phyloP scores from a whole-genome alignment of 1,139 yeast genomes.

The Pichia sp. region DNA sequence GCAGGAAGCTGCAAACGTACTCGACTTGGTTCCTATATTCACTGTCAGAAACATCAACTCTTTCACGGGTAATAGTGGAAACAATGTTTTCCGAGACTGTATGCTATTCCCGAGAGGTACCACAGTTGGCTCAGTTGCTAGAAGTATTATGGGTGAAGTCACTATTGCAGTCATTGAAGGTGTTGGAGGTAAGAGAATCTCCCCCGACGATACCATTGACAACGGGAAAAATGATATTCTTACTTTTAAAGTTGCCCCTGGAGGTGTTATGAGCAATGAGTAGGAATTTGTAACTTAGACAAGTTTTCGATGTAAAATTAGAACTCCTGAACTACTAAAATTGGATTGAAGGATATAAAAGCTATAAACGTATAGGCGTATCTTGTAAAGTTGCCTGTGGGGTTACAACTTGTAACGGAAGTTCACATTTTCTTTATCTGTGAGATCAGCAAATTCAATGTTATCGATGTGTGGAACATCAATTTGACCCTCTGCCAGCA shows the following conservation, averaged over 20 bases:
- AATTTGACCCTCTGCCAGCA: slow-evolving; percentile 19
- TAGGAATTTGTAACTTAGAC: too few relatives aligned
- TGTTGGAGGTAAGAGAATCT: slow-evolving; percentile 69
- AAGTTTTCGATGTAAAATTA: too few relatives aligned
- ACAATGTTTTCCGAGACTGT: slow-evolving; percentile 78
- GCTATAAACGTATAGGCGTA: too few relatives aligned
- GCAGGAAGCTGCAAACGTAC: slow-evolving; percentile 76
- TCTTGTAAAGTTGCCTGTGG: too few relatives aligned
- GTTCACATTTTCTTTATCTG: slow-evolving; percentile 41
- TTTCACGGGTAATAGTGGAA: slow-evolving; percentile 70
- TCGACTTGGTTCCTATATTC: slow-evolving; percentile 79
- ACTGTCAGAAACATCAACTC: slow-evolving; percentile 80
- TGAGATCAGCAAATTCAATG: slow-evolving; percentile 44
- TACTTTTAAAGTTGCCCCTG: slow-evolving; percentile 76
- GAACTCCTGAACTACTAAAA: too few relatives aligned
- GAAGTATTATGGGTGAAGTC: slow-evolving; percentile 89
- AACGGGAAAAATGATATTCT: slow-evolving; percentile 76
- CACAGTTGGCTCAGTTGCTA: slow-evolving; percentile 76
- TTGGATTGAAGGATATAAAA: too few relatives aligned
- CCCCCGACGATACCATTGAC: slow-evolving; percentile 77
- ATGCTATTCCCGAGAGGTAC: slow-evolving; percentile 75
- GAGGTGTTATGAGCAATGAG: slow-evolving; percentile 12
- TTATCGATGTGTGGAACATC: slow-evolving; percentile 26
- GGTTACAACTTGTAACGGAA: slow-evolving; percentile 33
- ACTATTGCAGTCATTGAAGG: slow-evolving; percentile 94